Evolutionary conservation across 805 yeast genomes (phyloP), one percentile per base, ranked within the genome.

Genomic region (Yarrowia deformans): DNA sequence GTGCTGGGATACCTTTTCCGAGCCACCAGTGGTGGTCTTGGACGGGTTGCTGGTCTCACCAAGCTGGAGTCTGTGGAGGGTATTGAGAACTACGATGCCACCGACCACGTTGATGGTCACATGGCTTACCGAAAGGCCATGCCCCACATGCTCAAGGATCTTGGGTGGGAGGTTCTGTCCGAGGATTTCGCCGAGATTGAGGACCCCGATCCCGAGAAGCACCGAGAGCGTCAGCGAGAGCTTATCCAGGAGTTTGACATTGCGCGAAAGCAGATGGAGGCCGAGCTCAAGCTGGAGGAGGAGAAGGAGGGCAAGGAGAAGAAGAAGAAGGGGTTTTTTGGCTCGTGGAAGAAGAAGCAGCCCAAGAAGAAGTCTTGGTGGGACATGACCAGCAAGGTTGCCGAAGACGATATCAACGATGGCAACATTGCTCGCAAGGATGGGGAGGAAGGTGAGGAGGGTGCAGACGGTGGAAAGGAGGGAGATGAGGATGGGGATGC

Each of bases 181-280:
- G 99, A 95, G 70, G 97, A 93, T 77, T 95, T 95, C 76, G 89
- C 90, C 19, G 99, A 95, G 78, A 93, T 95, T 73, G 98, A 93
- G 77, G 98, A 94, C 75, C 96, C 97, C 0, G 97, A 94, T 77
- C 91, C 97, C 2, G 97, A 91, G 73, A 87, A 89, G 74, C 84
- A 87, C 32, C 93, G 93, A 72, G 86, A 94, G 72, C 75, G 80
- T 69, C 96, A 93, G 75, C 83, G 97, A 70, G 87, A 91, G 75
- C 81, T 95, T 74, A 84, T 95, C 13, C 82, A 83, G 69, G 99
- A 95, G 76, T 90, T 94, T 74, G 97, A 92, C 72, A 91, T 90
- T 72, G 97, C 97, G 0, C 84, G 91, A 69, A 87, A 86, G 68
- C 85, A 85, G 72, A 81, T 87, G 82, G 84, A 80, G 19, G 68